Conservation (phyloP, 2,329 filamentous ascomycete species). For the Apiospora phragmitis region DNA sequence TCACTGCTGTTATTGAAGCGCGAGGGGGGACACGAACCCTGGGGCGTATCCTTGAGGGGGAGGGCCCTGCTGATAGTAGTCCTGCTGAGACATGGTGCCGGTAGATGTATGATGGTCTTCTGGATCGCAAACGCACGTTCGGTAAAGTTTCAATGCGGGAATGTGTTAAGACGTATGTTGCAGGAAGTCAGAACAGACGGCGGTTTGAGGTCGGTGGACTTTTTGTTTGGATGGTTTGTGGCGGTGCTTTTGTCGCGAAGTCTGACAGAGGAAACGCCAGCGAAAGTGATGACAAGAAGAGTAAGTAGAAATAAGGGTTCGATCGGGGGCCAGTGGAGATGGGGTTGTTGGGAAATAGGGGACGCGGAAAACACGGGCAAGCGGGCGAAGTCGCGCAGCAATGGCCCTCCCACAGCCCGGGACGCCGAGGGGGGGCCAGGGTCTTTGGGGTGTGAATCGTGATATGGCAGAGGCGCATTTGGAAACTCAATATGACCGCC, state of each 20-base stretch:
- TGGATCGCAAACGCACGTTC: not conserved
- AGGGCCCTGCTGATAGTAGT: conserved; percentile 10
- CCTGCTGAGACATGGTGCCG: conserved; percentile 8
- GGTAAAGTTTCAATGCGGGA: not conserved
- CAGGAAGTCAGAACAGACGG: not conserved
- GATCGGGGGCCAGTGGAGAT: not conserved
- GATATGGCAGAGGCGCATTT: not conserved
- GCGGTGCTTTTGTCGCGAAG: not conserved
- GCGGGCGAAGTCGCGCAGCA: not conserved
- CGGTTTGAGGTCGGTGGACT: not conserved
- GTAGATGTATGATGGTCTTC: not conserved
- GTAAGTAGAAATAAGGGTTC: conserved; percentile 1
- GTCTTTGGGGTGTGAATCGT: not conserved
- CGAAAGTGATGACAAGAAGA: not conserved
- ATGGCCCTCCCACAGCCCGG: not conserved
- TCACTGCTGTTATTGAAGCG: not conserved
- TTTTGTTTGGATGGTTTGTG: not conserved
- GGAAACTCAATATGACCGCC: not conserved
- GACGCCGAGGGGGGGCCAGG: not conserved
- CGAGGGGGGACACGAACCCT: not conserved
- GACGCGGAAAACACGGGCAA: not conserved
- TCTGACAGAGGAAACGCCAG: not conserved
- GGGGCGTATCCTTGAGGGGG: conserved; percentile 5
- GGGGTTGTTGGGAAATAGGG: not conserved
- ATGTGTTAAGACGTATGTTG: not conserved